Conservation (phyloP, 768 basidiomycete species). For the Leccinum subtestaceum region DNA sequence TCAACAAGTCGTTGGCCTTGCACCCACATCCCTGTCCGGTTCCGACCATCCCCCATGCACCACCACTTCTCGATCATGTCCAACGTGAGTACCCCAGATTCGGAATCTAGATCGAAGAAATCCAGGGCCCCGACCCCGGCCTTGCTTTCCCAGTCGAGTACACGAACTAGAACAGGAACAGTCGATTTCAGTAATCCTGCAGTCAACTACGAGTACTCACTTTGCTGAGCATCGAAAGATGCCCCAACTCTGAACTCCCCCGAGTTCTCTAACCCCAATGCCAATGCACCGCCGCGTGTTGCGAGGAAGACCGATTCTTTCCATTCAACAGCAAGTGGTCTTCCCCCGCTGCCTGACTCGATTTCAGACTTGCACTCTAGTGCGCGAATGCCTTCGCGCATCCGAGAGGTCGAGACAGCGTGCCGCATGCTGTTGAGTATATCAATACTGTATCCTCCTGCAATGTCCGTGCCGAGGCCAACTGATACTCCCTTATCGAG, state of each 20-base stretch:
- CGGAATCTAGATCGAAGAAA: constrained; percentile 50
- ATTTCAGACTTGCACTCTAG: constrained; percentile 13
- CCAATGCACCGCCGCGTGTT: constrained; percentile 73
- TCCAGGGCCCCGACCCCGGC: constrained; percentile 64
- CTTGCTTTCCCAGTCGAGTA: constrained; percentile 41
- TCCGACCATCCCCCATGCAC: constrained; percentile 72
- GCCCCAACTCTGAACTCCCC: constrained; percentile 59
- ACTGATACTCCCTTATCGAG: constrained; percentile 60
- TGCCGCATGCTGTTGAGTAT: constrained; percentile 80
- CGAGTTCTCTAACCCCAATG: constrained; percentile 55
- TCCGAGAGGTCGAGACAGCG: constrained; percentile 67
- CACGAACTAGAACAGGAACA: constrained; percentile 35
- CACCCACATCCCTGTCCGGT: constrained; percentile 71
- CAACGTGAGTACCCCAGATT: constrained; percentile 28
- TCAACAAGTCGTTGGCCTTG: constrained; percentile 48
- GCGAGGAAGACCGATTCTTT: constrained; percentile 78
- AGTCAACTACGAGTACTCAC: constrained; percentile 40
- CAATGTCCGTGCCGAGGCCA: constrained; percentile 83
- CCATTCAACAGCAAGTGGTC: constrained; percentile 65
- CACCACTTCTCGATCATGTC: constrained; percentile 88
- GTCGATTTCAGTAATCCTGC: background rate
- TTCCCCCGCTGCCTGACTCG: background rate
- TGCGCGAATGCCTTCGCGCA: constrained; percentile 55
- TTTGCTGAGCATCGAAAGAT: constrained; percentile 73
- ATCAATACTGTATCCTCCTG: constrained; percentile 80